Evolutionary conservation across 2,329 filamentous ascomycete genomes (phyloP).

Genomic region (Plenodomus biglobosus): DNA sequence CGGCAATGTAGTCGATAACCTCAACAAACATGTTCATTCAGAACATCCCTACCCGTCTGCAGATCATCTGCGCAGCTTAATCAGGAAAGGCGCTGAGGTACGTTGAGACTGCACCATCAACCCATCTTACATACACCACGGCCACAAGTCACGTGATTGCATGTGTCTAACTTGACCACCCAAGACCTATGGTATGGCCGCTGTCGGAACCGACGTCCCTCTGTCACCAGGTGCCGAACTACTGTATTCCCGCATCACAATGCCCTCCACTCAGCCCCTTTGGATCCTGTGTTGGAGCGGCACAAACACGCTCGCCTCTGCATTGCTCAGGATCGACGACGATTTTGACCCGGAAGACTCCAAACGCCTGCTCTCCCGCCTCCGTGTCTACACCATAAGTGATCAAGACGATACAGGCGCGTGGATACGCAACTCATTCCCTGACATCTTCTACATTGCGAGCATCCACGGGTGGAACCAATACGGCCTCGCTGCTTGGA

Average conservation of each 20-base stretch:
- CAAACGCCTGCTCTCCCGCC: constrained; percentile 33
- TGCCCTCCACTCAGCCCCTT: constrained; percentile 47
- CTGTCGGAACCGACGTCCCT: constrained; percentile 32
- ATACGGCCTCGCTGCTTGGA: constrained; percentile 59
- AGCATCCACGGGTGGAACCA: constrained; percentile 60
- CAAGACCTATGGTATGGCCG: constrained; percentile 45
- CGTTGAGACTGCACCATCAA: too few relatives aligned
- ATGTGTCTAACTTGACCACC: constrained; percentile 1
- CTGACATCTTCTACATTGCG: constrained; percentile 59
- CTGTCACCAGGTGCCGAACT: constrained; percentile 50
- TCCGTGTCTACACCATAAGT: constrained; percentile 53
- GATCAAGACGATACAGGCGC: constrained; percentile 61
- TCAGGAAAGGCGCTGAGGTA: constrained; percentile 39
- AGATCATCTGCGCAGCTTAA: constrained; percentile 24
- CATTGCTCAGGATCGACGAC: constrained; percentile 46
- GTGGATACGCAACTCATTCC: constrained; percentile 59
- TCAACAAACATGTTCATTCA: constrained; percentile 52
- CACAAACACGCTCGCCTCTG: constrained; percentile 56
- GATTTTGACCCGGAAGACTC: constrained; percentile 38
- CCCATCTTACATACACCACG: too few relatives aligned
- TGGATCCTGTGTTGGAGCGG: constrained; percentile 60
- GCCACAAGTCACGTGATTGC: not conserved
- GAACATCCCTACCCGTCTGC: constrained; percentile 36
- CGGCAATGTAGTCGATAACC: constrained; percentile 45
- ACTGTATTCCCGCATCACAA: constrained; percentile 48